Evolutionary conservation across 768 basidiomycete genomes (phyloP), one percentile per base, ranked within the genome.

Genomic region (Jaapia argillacea): DNA sequence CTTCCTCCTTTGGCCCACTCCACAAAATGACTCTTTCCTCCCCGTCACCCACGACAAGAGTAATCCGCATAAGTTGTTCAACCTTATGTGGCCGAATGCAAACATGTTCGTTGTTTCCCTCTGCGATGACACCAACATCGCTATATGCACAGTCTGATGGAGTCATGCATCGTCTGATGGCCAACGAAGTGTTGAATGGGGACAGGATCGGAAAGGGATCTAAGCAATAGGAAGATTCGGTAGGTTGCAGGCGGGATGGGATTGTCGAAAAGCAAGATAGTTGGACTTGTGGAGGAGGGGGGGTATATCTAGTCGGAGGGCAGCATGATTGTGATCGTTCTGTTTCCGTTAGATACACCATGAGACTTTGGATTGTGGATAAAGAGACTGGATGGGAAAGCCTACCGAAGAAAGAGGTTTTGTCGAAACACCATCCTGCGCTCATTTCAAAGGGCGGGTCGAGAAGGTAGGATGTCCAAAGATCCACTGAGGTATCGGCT

Each of bases 1-100:
- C 66, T 59, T 88, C 85, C 14, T 51, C 52, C 6, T 61, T 62
- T 4, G 84, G 77, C 0, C 89, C 89, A 45, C 71, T 78, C 85
- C 87, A 93, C 2, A 91, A 55, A 3, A 90, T 59, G 1, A 77
- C 64, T n/a, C n/a, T n/a, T n/a, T n/a, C n/a, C n/a, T n/a, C 16
- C 31, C 31, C 10, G 16, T 33, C 31, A 16, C 10, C 10, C 10
- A 33, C 10, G 31, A 33, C 16, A 10, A 81, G 54, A 0, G 67
- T 71, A 10, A 90, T 60, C 39, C 85, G 69, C 23, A 85, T 50
- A 2, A 89, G 65, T 18, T 69, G 64, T 27, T 74, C 69, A 27
- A 64, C 65, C n/a, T 42, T 51, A 42, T 66, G n/a, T n/a, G n/a
- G n/a, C 64, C 4, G 81, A 80, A 4, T 64, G 57, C 2, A 78